Evolutionary conservation across 371 early-diverging fungal genomes (phyloP).

Genomic region (Zopfochytrium polystomum): DNA sequence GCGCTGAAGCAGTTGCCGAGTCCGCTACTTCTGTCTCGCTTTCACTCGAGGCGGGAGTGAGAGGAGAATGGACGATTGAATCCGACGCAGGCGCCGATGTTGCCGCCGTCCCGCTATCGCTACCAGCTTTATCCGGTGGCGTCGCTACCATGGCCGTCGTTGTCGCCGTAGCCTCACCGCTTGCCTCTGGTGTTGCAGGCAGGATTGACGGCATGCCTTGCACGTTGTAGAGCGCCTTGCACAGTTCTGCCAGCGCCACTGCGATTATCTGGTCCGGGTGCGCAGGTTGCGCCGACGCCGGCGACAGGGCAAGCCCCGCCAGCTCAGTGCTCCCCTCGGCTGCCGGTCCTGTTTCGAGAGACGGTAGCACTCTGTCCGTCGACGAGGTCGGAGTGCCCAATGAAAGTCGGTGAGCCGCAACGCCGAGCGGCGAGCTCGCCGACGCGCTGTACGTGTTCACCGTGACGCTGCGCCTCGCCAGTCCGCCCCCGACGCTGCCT

Average conservation of each 20-base stretch:
- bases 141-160: not conserved
- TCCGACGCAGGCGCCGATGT: not conserved
- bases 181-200: not conserved
- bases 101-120: not conserved
- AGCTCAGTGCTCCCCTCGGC: not conserved
- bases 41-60: not conserved
- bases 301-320: not conserved
- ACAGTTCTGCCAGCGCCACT: conserved; percentile 31
- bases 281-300: conserved; percentile 2
- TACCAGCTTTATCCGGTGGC: not conserved
- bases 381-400: too few species aligned
- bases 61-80: not conserved
- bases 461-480: too few species aligned
- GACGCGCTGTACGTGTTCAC: too few species aligned
- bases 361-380: too few species aligned
- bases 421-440: too few species aligned
- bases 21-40: too few species aligned
- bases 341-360: not conserved
- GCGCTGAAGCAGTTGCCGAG: too few species aligned
- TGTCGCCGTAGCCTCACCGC: not conserved
- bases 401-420: too few species aligned
- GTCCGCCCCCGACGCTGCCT: too few species aligned
- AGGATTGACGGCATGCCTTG: conserved; percentile 8
- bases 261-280: conserved; percentile 25
- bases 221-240: conserved; percentile 22